Conservation (phyloP, 257 asterid species). For the Henckelia pumila region DNA sequence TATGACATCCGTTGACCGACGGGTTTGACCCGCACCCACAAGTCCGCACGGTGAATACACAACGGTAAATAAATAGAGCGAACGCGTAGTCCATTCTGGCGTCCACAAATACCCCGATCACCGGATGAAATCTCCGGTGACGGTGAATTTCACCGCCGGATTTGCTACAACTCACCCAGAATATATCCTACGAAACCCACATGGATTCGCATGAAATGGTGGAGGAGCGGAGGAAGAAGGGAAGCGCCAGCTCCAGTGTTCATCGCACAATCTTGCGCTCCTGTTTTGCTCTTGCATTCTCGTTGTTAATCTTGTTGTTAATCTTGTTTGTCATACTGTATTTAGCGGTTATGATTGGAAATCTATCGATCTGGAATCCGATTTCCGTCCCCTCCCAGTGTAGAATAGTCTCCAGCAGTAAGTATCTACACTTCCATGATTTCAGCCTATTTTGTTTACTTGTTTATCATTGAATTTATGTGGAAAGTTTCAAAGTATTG, state of each 20-base stretch:
- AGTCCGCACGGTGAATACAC: neutral
- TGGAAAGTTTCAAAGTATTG: neutral
- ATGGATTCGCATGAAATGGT: constrained; percentile 60
- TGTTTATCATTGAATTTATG: neutral
- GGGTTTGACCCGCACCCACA: neutral
- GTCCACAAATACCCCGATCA: constrained; percentile 44
- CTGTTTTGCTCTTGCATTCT: constrained; percentile 35
- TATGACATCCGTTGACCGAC: neutral
- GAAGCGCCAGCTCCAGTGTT: constrained; percentile 23
- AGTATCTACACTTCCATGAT: constrained; percentile 25
- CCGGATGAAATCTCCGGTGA: constrained; percentile 60
- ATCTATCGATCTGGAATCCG: constrained; percentile 71
- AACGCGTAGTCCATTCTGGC: neutral
- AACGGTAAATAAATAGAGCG: neutral
- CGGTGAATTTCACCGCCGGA: constrained; percentile 31
- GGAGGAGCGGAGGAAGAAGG: constrained; percentile 34
- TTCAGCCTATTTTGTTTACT: neutral
- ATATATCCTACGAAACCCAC: constrained; percentile 14
- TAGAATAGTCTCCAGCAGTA: constrained; percentile 83
- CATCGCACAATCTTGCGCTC: constrained; percentile 42
- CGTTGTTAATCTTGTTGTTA: constrained; percentile 38
- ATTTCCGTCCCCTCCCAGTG: constrained; percentile 80
- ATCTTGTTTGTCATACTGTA: constrained; percentile 50
- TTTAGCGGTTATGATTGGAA: constrained; percentile 59
- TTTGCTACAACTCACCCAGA: neutral